These are phyloP conservation scores for Aspergillus sp. DNA, from an alignment of 2,329 filamentous ascomycete genomes.

Conservation along the genomic window DNA sequence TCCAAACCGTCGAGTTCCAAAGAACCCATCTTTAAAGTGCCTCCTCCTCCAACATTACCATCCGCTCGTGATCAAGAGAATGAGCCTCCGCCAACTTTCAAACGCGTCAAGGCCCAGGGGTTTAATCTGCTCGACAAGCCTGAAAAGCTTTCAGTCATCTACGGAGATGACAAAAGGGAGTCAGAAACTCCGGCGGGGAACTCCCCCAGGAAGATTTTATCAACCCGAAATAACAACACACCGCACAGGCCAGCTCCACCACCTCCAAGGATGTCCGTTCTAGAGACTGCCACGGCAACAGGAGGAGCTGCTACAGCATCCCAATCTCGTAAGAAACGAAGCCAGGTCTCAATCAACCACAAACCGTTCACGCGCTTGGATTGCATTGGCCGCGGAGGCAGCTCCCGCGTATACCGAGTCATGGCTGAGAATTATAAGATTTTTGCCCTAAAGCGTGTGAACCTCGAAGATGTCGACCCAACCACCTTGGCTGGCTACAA, in stretches of 20 bases:
- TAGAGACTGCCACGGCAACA: conserved; percentile 86
- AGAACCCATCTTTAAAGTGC: conserved; percentile 62
- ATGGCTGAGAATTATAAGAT: conserved; percentile 97
- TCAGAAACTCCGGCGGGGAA: conserved; percentile 51
- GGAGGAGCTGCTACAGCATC: conserved; percentile 78
- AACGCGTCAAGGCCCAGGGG: conserved; percentile 61
- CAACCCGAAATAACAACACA: conserved; percentile 67
- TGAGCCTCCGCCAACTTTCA: conserved; percentile 72
- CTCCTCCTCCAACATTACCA: conserved; percentile 61
- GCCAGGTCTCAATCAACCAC: conserved; percentile 85
- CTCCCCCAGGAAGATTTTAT: conserved; percentile 54
- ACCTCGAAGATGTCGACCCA: conserved; percentile 87
- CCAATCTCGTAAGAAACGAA: conserved; percentile 75
- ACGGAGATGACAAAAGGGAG: conserved; percentile 49
- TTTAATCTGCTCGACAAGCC: conserved; percentile 61
- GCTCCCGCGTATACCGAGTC: conserved; percentile 91
- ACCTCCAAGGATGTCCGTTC: conserved; percentile 92
- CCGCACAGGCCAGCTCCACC: conserved; percentile 78
- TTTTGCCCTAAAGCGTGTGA: conserved; percentile 91
- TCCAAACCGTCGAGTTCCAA: conserved; percentile 47
- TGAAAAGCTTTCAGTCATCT: conserved; percentile 59
- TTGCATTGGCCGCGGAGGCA: conserved; percentile 88
- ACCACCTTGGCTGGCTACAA: conserved; percentile 83
- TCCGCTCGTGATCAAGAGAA: conserved; percentile 83
- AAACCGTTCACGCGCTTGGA: conserved; percentile 89